Percentiles rank a stretch among this genome's conserved stretches.
phyloP scores from a whole-genome alignment of 2,329 filamentous ascomycete species.

The Metarhizium humberi region DNA sequence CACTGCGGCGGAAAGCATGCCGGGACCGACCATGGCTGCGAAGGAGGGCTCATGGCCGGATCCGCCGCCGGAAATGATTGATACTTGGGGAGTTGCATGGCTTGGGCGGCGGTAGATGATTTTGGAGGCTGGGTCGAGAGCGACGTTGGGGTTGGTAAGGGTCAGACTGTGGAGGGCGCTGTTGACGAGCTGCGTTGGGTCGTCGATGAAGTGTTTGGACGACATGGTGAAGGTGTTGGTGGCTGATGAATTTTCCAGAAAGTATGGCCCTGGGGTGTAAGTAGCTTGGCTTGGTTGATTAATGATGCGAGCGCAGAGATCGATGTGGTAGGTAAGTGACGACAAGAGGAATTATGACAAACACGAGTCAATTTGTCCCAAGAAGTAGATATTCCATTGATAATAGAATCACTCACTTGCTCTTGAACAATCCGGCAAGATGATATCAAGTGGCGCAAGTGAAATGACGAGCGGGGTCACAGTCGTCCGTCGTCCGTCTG shows the following conservation, averaged over 20 bases:
- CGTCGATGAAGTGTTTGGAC: conserved; percentile 81
- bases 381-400: not conserved
- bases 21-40: conserved; percentile 72
- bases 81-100: conserved; percentile 52
- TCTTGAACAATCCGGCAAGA: not conserved
- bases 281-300: too few species aligned
- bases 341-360: too few species aligned
- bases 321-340: too few species aligned
- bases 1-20: conserved; percentile 71
- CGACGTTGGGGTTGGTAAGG: conserved; percentile 73
- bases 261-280: too few species aligned
- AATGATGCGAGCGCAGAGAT: too few species aligned
- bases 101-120: conserved; percentile 65
- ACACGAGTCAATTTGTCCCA: not conserved
- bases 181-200: conserved; percentile 69
- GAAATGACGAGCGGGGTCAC: not conserved
- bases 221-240: conserved; percentile 27
- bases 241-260: not conserved
- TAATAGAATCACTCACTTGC: not conserved
- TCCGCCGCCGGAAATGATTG: conserved; percentile 80
- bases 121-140: conserved; percentile 71
- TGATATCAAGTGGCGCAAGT: not conserved
- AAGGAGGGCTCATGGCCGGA: conserved; percentile 88
- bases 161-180: conserved; percentile 69
- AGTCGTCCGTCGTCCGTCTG: too few species aligned